Evolutionary conservation across 345 rosid species (phyloP), one percentile per base, ranked within the genome.

Genomic region (Excoecaria agallocha): DNA sequence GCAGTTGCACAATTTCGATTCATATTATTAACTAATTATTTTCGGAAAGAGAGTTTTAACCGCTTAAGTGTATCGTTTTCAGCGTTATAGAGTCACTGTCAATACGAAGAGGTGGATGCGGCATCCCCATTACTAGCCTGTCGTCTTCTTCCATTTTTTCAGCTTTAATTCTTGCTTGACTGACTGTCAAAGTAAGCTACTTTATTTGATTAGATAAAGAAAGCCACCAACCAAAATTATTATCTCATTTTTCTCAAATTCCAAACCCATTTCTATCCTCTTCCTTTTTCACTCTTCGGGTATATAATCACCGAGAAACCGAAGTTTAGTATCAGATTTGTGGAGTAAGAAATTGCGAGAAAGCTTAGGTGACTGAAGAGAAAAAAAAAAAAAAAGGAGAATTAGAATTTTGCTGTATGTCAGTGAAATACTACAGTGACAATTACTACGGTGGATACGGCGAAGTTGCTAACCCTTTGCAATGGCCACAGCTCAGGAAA

Each of bases 401-500:
- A 10, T 2, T 49, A 30, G 38, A 45, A 38, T 38, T 66, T 46
- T 70, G 79, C 76, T 79, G 82, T 71, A 79, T 79, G 82, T 71
- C 82, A 79, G 76, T 71, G 82, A 75, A 74, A 52, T 73, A 73
- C 77, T 78, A 69, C 74, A 61, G 77, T 68, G 73, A 78, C 43
- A 59, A 62, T 69, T 74, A 55, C 75, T 68, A 45, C 77, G 81
- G 81, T 56, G 75, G 75, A 77, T 72, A 48, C 77, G 68, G 74
- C 59, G 78, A 79, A 71, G 68, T 79, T 71, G 76, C 75, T 75
- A 79, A 79, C 73, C 82, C 82, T 75, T 70, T 66, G 19, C 76
- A 79, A 79, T 79, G 82, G 82, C 82, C 82, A 50, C 82, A 79
- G 73, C 82, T 79, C 76, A 79, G 82, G 79, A 79, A 79, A 79